Conservation (phyloP, 768 basidiomycete species). For the Rhodotorula babjevae region DNA sequence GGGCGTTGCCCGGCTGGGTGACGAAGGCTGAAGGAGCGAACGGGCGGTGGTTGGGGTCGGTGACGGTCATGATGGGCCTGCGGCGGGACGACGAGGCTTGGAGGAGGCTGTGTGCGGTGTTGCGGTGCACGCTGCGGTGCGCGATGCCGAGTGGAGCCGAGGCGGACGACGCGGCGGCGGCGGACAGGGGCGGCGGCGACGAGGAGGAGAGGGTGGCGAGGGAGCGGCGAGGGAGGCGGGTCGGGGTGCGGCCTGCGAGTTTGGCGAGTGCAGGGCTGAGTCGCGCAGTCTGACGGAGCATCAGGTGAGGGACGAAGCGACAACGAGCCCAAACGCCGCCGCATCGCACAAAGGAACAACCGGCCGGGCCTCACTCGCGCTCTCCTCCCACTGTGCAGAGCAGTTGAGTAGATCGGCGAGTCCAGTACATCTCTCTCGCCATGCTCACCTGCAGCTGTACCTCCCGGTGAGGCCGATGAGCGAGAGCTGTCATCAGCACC, state of each 20-base stretch:
- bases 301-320: background rate
- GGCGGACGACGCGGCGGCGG: background rate
- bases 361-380: too few relatives aligned
- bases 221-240: background rate
- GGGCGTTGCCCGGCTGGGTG: slow-evolving; percentile 4
- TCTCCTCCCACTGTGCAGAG: too few relatives aligned
- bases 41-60: slow-evolving; percentile 20
- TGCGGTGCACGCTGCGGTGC: background rate
- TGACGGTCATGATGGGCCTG: slow-evolving; percentile 19
- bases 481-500: too few relatives aligned
- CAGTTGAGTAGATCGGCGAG: too few relatives aligned
- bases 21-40: slow-evolving; percentile 25
- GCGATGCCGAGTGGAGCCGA: background rate
- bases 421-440: too few relatives aligned
- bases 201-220: background rate
- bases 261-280: background rate
- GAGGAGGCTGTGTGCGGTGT: too few relatives aligned
- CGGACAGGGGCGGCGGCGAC: background rate
- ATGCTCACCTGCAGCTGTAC: too few relatives aligned
- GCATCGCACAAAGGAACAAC: background rate
- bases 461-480: too few relatives aligned
- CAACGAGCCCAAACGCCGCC: background rate
- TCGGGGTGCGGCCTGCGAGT: background rate
- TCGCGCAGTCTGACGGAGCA: background rate
- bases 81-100: too few relatives aligned